Evolutionary conservation across 345 rosid genomes (phyloP), one percentile per base, ranked within the genome.

Genomic region (Sisymbrium irio): DNA sequence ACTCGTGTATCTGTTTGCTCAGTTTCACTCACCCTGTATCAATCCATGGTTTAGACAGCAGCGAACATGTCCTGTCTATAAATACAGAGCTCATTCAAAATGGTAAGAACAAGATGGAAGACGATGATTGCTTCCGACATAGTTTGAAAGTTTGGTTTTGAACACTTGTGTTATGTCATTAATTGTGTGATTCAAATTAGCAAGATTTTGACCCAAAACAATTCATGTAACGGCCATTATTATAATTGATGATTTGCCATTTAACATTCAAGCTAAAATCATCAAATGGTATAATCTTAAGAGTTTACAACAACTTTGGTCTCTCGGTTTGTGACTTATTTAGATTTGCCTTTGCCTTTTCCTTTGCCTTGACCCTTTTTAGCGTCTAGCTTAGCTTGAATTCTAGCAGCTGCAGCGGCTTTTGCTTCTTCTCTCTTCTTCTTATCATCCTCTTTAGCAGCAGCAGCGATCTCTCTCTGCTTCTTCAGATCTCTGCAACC

Each of bases 371-470:
- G 87, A 51, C 83, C 89, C 73, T 87, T 95, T 88, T 92, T 90
- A 7, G 97, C 76, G 4, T 85, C 97, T 39, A 95, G 70, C 84
- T 95, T 92, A 82, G 97, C 96, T 53, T 88, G 97, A 68, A 92
- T 78, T 19, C 96, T 89, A 19, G 97, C 91, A n/a, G 97, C 93
- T 0, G 97, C 97, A 0, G 97, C 91, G 4, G 97, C 97, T 78
- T 92, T 92, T 12, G 97, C 97, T 76, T 86, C 97, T 78, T 95
- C 97, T 77, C 99, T 83, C 82, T 76, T 92, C 83, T 72, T 90
- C 83, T 90, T 88, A 56, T 89, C 97, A 65, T 85, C 97, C 71
- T 88, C 99, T 75, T 90, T 95, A 3, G 62, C 62, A 5, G 93
- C 85, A 4, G 97, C 93, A 41, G 96, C 90, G 1, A 83, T 56